Conservation (phyloP, 2,329 filamentous ascomycete species). For the Karstenula rhodostoma region DNA sequence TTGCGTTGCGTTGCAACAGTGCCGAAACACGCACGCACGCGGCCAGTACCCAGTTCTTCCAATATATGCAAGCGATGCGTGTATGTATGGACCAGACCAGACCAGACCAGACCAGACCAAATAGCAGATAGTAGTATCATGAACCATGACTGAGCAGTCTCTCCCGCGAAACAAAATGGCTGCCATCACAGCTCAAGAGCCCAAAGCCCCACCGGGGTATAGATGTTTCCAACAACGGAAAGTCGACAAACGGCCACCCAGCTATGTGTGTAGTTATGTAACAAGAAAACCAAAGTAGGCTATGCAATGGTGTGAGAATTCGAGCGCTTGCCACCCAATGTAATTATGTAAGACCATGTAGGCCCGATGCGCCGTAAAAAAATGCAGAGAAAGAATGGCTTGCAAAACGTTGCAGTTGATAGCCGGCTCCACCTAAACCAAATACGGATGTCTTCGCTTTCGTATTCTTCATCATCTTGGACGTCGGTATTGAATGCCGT, state of each 20-base stretch:
- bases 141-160: background rate
- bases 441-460: too few relatives aligned
- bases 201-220: constrained; percentile 13
- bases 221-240: constrained; percentile 10
- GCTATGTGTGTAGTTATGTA: constrained; percentile 1
- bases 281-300: constrained; percentile 1
- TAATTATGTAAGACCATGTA: constrained; percentile 9
- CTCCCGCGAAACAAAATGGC: background rate
- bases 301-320: constrained; percentile 17
- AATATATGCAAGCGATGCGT: constrained; percentile 5
- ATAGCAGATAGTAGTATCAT: constrained; percentile 1
- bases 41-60: background rate
- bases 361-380: constrained; percentile 4
- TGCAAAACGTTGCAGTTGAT: constrained; percentile 14
- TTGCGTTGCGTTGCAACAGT: background rate
- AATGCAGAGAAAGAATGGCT: constrained; percentile 8
- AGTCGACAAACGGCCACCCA: constrained; percentile 15
- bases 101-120: background rate
- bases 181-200: background rate
- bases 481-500: background rate
- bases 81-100: background rate
- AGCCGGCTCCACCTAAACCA: background rate
- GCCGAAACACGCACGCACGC: background rate
- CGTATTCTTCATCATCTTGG: background rate
- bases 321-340: constrained; percentile 31